Conservation (phyloP, 768 basidiomycete genomes). For the Leccinum ochraceum region DNA sequence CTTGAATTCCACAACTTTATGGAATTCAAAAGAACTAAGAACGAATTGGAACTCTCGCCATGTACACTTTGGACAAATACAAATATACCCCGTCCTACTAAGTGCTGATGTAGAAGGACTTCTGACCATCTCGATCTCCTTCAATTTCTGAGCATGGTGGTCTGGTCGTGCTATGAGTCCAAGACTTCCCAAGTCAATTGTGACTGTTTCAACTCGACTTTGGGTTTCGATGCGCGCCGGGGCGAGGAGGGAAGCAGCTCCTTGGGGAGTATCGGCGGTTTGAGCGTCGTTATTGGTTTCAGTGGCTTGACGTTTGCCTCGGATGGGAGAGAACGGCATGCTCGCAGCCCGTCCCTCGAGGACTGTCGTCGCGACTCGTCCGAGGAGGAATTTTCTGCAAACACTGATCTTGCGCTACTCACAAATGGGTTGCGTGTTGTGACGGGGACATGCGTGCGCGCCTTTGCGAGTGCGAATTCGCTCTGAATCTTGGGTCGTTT, state of each 20-base stretch:
- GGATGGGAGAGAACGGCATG: conserved; percentile 12
- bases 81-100: no score
- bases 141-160: background rate
- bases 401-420: conserved; percentile 18
- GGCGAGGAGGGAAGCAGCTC: conserved; percentile 17
- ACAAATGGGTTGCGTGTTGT: conserved; percentile 27
- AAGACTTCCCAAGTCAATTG: conserved; percentile 16
- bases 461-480: conserved; percentile 21
- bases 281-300: conserved; percentile 33
- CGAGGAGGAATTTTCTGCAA: conserved; percentile 12
- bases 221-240: conserved; percentile 8
- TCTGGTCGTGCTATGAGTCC: background rate
- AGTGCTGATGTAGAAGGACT: no score
- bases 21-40: no score
- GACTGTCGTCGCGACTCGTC: background rate
- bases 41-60: no score
- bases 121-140: no score
- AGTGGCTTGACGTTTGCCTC: conserved; percentile 15
- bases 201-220: conserved; percentile 19
- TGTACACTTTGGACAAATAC: no score
- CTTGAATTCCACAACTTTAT: no score
- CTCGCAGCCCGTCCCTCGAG: conserved; percentile 2
- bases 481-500: conserved; percentile 27
- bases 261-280: conserved; percentile 31
- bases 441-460: background rate